phyloP scores from a whole-genome alignment of 2,329 filamentous ascomycete genomes.

The Sphaerulina populicola region DNA sequence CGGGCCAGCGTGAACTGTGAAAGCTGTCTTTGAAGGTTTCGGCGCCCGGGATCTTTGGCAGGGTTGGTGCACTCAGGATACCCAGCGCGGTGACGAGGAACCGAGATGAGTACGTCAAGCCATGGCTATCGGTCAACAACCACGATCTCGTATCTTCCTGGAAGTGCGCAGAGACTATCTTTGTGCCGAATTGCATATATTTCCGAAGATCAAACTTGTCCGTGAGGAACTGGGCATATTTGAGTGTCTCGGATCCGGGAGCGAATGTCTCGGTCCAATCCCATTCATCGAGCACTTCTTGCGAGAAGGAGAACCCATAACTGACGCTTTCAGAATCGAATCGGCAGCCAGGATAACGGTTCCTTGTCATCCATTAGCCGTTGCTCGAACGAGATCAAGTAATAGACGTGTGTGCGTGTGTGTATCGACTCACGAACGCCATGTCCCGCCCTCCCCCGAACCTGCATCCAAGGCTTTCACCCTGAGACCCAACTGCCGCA shows the following conservation, averaged over 20 bases:
- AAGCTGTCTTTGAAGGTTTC: conserved; percentile 33
- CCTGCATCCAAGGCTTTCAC: conserved; percentile 38
- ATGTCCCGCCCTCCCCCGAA: conserved; percentile 40
- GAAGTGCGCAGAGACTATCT: conserved; percentile 32
- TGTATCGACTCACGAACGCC: conserved; percentile 27
- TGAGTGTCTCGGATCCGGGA: conserved; percentile 39
- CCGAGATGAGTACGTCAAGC: conserved; percentile 25
- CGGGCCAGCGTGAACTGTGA: conserved; percentile 37
- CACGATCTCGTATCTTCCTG: conserved; percentile 30
- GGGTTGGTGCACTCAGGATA: conserved; percentile 25
- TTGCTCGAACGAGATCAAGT: neutral
- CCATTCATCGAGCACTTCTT: conserved; percentile 40
- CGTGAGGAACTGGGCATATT: conserved; percentile 44
- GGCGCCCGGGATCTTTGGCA: conserved; percentile 31
- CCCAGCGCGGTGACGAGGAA: conserved; percentile 40
- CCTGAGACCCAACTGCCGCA: conserved; percentile 35
- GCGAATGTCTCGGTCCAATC: conserved; percentile 34
- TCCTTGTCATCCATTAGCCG: conserved; percentile 30
- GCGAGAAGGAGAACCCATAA: conserved; percentile 39
- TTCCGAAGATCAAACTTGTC: conserved; percentile 37
- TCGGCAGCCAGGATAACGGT: conserved; percentile 41
- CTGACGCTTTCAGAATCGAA: conserved; percentile 42
- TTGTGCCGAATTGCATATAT: conserved; percentile 39
- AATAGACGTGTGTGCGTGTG: neutral
- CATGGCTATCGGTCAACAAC: conserved; percentile 27